These are phyloP conservation scores for Macrophomina pseudophaseolina DNA, from an alignment of 2,329 filamentous ascomycete species.

Conservation along the genomic window DNA sequence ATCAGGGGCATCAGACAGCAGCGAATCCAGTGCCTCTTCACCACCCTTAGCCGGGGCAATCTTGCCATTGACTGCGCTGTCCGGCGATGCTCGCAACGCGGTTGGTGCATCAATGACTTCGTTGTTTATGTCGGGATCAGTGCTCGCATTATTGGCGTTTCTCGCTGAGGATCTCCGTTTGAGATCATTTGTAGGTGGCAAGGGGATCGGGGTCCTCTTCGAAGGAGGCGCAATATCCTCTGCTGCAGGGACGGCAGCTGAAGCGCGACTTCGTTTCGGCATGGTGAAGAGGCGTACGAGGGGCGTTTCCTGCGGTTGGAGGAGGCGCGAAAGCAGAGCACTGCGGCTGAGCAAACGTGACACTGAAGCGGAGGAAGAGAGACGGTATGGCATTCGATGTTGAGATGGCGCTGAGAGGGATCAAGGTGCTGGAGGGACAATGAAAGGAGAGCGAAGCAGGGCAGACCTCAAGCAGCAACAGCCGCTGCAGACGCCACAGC, in stretches of 20 bases:
- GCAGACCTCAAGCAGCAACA: neutral
- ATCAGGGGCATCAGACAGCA: slow-evolving; percentile 37
- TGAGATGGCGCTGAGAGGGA: neutral
- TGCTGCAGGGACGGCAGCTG: slow-evolving; percentile 5
- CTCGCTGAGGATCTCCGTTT: slow-evolving; percentile 7
- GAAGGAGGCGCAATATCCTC: slow-evolving; percentile 16
- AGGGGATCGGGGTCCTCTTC: neutral
- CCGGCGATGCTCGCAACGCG: slow-evolving; percentile 51
- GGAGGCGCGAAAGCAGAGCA: neutral
- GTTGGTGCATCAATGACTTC: slow-evolving; percentile 50
- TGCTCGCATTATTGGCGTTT: neutral
- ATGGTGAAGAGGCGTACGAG: slow-evolving; percentile 10
- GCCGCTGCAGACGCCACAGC: slow-evolving; percentile 4
- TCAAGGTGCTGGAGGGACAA: neutral
- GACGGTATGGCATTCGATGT: neutral
- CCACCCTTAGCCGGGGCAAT: slow-evolving; percentile 36
- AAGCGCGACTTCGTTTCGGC: slow-evolving; percentile 20
- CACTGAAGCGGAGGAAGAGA: neutral
- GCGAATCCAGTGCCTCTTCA: slow-evolving; percentile 34
- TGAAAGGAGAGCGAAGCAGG: neutral
- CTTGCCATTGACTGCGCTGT: slow-evolving; percentile 42
- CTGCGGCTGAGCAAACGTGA: neutral
- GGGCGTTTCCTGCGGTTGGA: neutral
- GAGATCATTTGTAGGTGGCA: neutral
- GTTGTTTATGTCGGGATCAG: slow-evolving; percentile 43